phyloP scores from a whole-genome alignment of 306 rosid genomes.

The Trifolium subterraneum region DNA sequence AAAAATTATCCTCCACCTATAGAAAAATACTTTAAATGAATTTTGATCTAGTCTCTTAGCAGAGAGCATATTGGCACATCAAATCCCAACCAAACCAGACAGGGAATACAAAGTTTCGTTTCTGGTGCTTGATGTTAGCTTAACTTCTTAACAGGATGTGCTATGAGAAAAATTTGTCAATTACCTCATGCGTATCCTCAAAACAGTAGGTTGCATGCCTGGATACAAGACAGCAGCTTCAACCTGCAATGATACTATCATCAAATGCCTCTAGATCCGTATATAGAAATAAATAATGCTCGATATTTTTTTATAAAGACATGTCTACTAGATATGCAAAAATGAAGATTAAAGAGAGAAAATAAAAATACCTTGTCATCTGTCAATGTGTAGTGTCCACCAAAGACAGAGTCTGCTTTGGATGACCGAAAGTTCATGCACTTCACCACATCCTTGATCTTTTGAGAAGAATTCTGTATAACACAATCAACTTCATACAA shows the following conservation, averaged over 20 bases:
- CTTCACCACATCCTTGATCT: slow-evolving; percentile 84
- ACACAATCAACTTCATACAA: slow-evolving; percentile 40
- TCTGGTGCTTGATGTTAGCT: slow-evolving; percentile 23
- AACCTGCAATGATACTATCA: slow-evolving; percentile 59
- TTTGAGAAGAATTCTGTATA: slow-evolving; percentile 85
- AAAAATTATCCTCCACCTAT: slow-evolving; percentile 24
- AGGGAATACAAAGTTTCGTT: slow-evolving; percentile 1
- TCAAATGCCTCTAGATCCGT: slow-evolving; percentile 40
- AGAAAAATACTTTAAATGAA: slow-evolving; percentile 25
- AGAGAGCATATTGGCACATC: slow-evolving; percentile 18
- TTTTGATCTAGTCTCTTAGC: slow-evolving; percentile 25
- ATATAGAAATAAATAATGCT: slow-evolving; percentile 14
- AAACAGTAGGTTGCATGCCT: slow-evolving; percentile 85
- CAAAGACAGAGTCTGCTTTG: slow-evolving; percentile 67
- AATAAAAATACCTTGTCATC: slow-evolving; percentile 74
- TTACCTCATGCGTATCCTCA: slow-evolving; percentile 93
- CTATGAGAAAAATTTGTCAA: slow-evolving; percentile 14
- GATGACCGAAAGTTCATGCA: slow-evolving; percentile 81
- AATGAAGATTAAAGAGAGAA: neutral
- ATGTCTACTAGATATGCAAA: slow-evolving; percentile 11
- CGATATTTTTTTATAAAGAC: slow-evolving; percentile 25
- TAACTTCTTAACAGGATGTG: slow-evolving; percentile 27
- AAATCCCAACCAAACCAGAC: slow-evolving; percentile 28
- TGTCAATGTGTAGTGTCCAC: slow-evolving; percentile 85
- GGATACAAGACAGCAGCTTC: slow-evolving; percentile 96